Base-by-base conservation (phyloP, 768 basidiomycete species). In the Pleurotus giganteus region DNA sequence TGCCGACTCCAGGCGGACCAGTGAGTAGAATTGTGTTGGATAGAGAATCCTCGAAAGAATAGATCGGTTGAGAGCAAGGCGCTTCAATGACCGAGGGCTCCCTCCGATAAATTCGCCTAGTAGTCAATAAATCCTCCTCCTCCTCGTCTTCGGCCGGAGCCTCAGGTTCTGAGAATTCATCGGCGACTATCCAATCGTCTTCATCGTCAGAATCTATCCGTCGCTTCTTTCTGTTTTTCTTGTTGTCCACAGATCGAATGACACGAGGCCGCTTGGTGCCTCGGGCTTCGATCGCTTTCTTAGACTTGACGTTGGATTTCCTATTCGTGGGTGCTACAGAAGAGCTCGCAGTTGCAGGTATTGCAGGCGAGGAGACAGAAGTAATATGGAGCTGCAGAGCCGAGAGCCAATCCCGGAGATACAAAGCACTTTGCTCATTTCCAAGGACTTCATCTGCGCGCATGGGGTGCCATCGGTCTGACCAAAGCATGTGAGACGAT, bases 1-100 rank as follows among this genome's bases (percentile, higher is more conserved):
- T 99, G 28, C 97, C 97, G 51, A 77, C 78, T 9, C 95, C 96
- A 28, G 80, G 71, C 1, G 93, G 94, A 0, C 97, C 97, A 39
- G 74, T 66, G 36, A 99, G 79, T 12, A 99, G 73, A 46, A 98
- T 89, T 0, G 93, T 88, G 67, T 98, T 98, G 45, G 87, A 86
- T 29, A 98, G 76, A 45, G 76, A 69, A 37, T 74, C 72, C 37
- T 65, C 60, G 61, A 82, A 77, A 44, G 63, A 60, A 27, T 57
- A 55, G 26, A 60, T 47, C 7, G 34, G 27, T 27, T 56, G 47
- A 21, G 47, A 28, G 12, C 15, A 29, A 13, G 34, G 15, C 23
- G 41, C 24, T 8, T 56, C n/a, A 26, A 28, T 19, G 27, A 23
- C 19, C 19, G 49, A 24, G 17, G 27, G 9, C 17, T 54, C 50